phyloP scores from a whole-genome alignment of 169 alveolate species.

The Babesia ovis region DNA sequence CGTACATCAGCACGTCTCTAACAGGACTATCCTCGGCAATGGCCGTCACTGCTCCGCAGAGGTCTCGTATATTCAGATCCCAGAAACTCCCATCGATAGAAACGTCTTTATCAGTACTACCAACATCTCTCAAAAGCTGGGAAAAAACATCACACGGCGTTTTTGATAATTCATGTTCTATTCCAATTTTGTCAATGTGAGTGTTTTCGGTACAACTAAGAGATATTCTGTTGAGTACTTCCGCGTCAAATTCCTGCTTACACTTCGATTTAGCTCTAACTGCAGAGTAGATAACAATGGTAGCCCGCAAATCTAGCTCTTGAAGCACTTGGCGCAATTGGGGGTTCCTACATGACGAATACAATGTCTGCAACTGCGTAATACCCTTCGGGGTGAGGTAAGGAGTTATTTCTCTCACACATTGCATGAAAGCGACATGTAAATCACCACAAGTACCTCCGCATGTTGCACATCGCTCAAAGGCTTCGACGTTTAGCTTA shows the following conservation, averaged over 20 bases:
- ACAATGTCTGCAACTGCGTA: conserved; percentile 31
- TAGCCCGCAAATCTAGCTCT: conserved; percentile 1
- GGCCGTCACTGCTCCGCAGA: conserved; percentile 20
- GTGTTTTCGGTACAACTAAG: background rate
- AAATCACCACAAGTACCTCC: conserved; percentile 48
- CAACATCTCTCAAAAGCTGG: background rate
- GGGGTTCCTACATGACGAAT: conserved; percentile 47
- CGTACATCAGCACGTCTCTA: conserved; percentile 1
- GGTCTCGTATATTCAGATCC: conserved; percentile 5
- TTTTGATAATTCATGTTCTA: too few species aligned
- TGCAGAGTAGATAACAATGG: background rate
- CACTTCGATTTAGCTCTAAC: background rate
- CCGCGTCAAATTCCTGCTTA: background rate
- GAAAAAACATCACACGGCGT: background rate
- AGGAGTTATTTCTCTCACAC: conserved; percentile 3
- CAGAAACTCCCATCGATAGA: background rate
- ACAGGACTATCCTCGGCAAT: background rate
- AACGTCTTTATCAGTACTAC: background rate
- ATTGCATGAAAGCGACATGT: conserved; percentile 10
- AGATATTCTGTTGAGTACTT: conserved; percentile 1
- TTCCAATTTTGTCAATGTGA: background rate
- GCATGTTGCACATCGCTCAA: conserved; percentile 46
- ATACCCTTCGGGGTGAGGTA: conserved; percentile 58
- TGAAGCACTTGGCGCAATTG: background rate
- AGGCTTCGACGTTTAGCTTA: background rate